Percentiles rank a stretch among this genome's conserved stretches.
phyloP scores from a whole-genome alignment of 208 protist species.

The Trypanosoma congolense region DNA sequence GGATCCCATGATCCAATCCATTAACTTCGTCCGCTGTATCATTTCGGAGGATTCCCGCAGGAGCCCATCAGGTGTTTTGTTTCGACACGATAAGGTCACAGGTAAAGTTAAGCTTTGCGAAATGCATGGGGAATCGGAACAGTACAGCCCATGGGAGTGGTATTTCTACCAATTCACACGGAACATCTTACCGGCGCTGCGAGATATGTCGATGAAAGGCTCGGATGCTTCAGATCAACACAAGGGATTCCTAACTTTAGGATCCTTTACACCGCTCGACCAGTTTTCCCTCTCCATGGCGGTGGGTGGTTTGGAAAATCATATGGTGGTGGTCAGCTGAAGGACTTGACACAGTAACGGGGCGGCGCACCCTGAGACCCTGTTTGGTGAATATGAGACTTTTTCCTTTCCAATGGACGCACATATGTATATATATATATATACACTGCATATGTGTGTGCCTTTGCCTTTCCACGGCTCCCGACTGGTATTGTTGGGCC shows the following conservation, averaged over 20 bases:
- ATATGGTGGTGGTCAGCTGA: conserved; percentile 2
- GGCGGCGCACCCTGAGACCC: neutral
- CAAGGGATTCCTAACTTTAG: neutral
- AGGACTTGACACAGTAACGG: neutral
- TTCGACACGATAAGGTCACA: conserved; percentile 1
- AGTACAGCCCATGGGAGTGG: conserved; percentile 2
- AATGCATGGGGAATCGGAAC: no score
- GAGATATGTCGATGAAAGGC: neutral
- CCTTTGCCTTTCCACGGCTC: no score
- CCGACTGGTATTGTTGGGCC: no score
- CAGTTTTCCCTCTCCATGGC: conserved; percentile 30
- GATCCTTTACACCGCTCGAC: conserved; percentile 25
- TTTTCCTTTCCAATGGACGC: neutral
- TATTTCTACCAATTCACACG: conserved; percentile 7
- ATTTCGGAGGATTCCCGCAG: conserved; percentile 14
- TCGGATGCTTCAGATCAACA: neutral
- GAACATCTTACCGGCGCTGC: conserved; percentile 9
- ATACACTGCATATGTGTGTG: no score
- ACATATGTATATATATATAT: neutral
- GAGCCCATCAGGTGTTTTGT: conserved; percentile 1
- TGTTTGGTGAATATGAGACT: neutral
- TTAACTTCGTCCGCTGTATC: conserved; percentile 58
- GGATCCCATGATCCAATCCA: conserved; percentile 53
- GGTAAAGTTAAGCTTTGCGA: conserved; percentile 6
- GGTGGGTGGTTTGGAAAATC: conserved; percentile 26